A percentile compares a stretch with the other conserved stretches of the same genome.
Conservation (phyloP, 805 yeast genomes). For the Myxozyma neotropica region DNA sequence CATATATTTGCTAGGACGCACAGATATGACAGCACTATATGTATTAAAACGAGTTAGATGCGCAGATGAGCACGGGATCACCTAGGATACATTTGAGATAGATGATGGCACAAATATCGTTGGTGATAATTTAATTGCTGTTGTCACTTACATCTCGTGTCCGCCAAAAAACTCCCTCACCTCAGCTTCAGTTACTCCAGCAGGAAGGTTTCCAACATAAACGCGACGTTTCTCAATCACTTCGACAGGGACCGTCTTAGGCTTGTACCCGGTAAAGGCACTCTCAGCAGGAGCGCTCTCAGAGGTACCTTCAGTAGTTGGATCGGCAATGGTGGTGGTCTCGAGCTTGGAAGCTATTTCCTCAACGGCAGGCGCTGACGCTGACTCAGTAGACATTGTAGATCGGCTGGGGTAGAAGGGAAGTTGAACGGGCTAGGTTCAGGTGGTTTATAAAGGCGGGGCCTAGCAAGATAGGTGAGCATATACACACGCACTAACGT, state of each 20-base stretch:
- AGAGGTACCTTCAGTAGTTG: conserved; percentile 19
- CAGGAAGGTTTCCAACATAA: conserved; percentile 58
- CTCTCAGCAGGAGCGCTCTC: conserved; percentile 1
- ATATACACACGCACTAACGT: too few relatives aligned
- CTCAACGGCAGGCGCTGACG: conserved; percentile 12
- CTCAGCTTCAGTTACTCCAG: conserved; percentile 56
- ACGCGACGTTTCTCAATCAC: conserved; percentile 45
- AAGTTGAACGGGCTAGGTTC: too few relatives aligned
- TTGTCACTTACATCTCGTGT: conserved; percentile 51
- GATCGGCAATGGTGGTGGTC: conserved; percentile 15
- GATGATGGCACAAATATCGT: too few relatives aligned
- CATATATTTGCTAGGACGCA: conserved; percentile 16
- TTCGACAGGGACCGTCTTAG: conserved; percentile 24
- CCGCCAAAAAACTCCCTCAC: conserved; percentile 50
- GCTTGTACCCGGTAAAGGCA: neutral
- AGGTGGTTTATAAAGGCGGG: too few relatives aligned
- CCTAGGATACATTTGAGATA: too few relatives aligned
- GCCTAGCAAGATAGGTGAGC: too few relatives aligned
- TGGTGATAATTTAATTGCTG: neutral
- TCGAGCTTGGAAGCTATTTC: conserved; percentile 13
- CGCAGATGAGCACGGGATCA: too few relatives aligned
- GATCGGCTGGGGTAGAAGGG: too few relatives aligned
- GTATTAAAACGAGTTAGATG: neutral
- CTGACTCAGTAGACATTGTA: conserved; percentile 8
- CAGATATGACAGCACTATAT: conserved; percentile 18